These are phyloP conservation scores for Lagerstroemia speciosa DNA, from an alignment of 345 rosid genomes.

Conservation along the genomic window DNA sequence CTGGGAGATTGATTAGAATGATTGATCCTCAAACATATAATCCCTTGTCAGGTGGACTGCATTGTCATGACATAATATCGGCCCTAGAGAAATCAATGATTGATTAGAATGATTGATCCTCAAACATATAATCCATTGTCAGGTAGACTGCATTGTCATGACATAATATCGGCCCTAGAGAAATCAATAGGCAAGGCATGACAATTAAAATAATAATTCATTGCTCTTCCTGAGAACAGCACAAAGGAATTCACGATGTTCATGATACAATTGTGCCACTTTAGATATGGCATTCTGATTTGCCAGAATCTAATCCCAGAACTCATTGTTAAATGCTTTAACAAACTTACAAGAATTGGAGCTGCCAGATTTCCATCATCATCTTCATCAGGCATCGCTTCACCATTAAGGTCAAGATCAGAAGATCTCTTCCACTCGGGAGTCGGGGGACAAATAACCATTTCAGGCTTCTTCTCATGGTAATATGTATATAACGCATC, in stretches of 20 bases:
- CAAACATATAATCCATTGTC: not conserved
- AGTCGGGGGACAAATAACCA: slow-evolving; percentile 55
- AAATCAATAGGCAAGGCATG: not conserved
- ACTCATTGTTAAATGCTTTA: no score
- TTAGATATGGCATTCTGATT: no score
- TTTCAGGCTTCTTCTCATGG: slow-evolving; percentile 77
- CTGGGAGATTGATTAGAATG: slow-evolving; percentile 9
- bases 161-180: not conserved
- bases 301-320: no score
- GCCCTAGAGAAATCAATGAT: not conserved
- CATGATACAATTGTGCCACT: no score
- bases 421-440: slow-evolving; percentile 95
- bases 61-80: not conserved
- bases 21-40: slow-evolving; percentile 4
- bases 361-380: slow-evolving; percentile 48
- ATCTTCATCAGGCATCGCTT: slow-evolving; percentile 66
- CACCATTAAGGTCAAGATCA: slow-evolving; percentile 88
- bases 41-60: not conserved
- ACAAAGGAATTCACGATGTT: no score
- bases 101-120: no score
- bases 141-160: not conserved
- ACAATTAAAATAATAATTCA: slow-evolving; percentile 4
- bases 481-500: slow-evolving; percentile 67
- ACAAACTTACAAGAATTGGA: slow-evolving; percentile 37
- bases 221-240: no score